A percentile compares a stretch with the other conserved stretches of the same genome.
Evolutionary conservation across 495 filamentous ascomycete genomes (phyloP).

Genomic region (Penicillium bovifimosum): DNA sequence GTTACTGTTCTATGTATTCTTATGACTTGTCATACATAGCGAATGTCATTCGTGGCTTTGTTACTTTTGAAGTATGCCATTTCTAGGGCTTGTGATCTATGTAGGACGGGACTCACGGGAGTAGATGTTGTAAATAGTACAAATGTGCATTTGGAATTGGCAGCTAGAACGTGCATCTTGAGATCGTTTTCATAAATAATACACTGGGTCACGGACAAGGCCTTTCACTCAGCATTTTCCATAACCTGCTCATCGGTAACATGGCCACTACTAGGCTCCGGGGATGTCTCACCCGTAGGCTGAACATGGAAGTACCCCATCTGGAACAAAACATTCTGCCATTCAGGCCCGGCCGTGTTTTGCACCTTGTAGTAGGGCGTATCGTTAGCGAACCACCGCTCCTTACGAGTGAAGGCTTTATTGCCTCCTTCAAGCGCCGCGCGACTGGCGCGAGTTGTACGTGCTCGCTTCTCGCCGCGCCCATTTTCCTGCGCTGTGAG

Average conservation of each 20-base stretch:
- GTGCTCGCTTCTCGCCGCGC: slow-evolving; percentile 51
- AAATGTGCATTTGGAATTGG: neutral
- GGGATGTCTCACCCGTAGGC: slow-evolving; percentile 5
- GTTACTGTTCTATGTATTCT: neutral
- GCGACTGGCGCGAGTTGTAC: slow-evolving; percentile 74
- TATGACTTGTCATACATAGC: slow-evolving; percentile 2
- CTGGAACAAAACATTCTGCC: slow-evolving; percentile 47
- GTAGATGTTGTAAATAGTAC: neutral
- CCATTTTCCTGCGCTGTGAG: slow-evolving; percentile 49
- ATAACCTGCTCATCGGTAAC: slow-evolving; percentile 1
- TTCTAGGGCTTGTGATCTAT: neutral
- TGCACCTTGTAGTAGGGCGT: slow-evolving; percentile 59
- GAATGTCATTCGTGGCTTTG: neutral
- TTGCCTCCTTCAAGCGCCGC: slow-evolving; percentile 78
- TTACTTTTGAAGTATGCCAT: neutral
- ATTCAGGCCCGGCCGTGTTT: slow-evolving; percentile 59
- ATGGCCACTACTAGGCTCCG: neutral
- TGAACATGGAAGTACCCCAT: slow-evolving; percentile 32
- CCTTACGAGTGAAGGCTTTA: slow-evolving; percentile 63
- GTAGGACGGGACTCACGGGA: too few species aligned
- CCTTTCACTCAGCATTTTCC: neutral
- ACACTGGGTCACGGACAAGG: neutral
- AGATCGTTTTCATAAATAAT: slow-evolving; percentile 4
- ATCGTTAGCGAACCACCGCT: slow-evolving; percentile 71
- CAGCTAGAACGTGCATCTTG: neutral